Base-by-base conservation (phyloP, 306 rosid genomes). In the Cicer arietinum region DNA sequence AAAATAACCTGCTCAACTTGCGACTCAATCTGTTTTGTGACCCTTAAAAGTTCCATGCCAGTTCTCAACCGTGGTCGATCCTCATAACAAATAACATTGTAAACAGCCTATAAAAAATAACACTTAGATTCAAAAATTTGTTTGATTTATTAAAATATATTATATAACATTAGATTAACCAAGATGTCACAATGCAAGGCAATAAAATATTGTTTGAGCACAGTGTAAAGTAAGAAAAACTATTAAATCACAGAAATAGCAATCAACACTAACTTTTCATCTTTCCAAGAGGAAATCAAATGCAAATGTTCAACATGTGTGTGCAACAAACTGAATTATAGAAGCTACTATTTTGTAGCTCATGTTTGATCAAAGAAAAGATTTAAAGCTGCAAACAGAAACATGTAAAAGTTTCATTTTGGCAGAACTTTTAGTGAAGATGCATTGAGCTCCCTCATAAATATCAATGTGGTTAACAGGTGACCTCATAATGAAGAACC, bases 1-100 rank as follows among this genome's bases (percentile, higher is more conserved):
- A 25, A 25, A 66, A 88, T 67, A 61, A 91, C 98, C 92, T 85
- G 78, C 48, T 89, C 79, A 13, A 89, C 80, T 65, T 84, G 88
- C 71, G 67, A 82, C 85, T 93, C 98, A 9, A 93, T 86, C 42
- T 86, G 90, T 58, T 67, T 77, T 0, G 97, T 89, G 20, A 84
- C 88, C 62, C 80, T 75, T 50, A 91, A 65, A 69, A 89, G 90
- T 79, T 93, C 96, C 79, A 89, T 86, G 10, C 89, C 97, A 57
- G 98, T 93, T 81, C 73, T 85, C 83, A 93, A 67, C 62, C 97
- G 83, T 46, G 84, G 83, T 12, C 54, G 79, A 67, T 77, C 92
- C 3, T 82, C 67, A 59, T 93, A 93, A 67, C 88, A 91, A 18
- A 86, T 91, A 69, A 93, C 96, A 66, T 93, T 91, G 90, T 88